Percentiles rank a stretch among this genome's conserved stretches.
These are phyloP conservation scores for Scorias spongiosa DNA, from an alignment of 2,329 filamentous ascomycete genomes.

Conservation along the genomic window DNA sequence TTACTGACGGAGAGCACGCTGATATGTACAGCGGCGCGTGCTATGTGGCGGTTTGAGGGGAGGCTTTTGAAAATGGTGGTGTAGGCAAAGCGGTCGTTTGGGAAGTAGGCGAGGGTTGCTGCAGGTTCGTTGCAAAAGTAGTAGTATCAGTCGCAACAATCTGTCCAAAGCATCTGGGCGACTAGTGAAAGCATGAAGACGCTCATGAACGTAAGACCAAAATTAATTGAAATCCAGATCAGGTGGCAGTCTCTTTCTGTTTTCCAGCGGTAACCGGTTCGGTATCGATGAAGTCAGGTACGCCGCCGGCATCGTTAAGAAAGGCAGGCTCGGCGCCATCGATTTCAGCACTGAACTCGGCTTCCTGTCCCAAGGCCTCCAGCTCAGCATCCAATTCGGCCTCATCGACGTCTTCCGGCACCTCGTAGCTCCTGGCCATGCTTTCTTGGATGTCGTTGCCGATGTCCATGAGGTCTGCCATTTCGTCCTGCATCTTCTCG, in stretches of 20 bases:
- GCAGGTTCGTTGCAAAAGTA: too few relatives aligned
- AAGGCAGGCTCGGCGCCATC: constrained; percentile 59
- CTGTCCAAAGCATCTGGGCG: too few relatives aligned
- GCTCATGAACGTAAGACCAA: too few relatives aligned
- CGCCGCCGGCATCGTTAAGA: constrained; percentile 65
- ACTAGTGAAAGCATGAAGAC: too few relatives aligned
- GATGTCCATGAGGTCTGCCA: constrained; percentile 94
- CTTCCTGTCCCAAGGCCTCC: constrained; percentile 84
- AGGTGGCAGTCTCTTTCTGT: constrained; percentile 18
- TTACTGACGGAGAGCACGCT: too few relatives aligned
- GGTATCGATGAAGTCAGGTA: constrained; percentile 83
- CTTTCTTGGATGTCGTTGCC: constrained; percentile 98
- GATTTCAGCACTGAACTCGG: constrained; percentile 63
- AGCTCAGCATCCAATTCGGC: constrained; percentile 90
- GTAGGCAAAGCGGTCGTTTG: too few relatives aligned
- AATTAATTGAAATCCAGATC: not conserved
- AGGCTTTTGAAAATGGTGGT: too few relatives aligned
- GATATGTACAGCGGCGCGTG: too few relatives aligned
- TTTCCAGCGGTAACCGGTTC: constrained; percentile 37
- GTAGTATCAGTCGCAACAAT: too few relatives aligned
- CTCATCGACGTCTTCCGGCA: constrained; percentile 95
- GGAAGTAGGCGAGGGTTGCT: too few relatives aligned
- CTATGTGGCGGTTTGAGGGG: too few relatives aligned
- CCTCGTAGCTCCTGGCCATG: constrained; percentile 76
- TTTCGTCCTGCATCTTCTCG: constrained; percentile 93